These are phyloP conservation scores for Paramyrothecium roridum DNA, from an alignment of 2,329 filamentous ascomycete species.

Conservation along the genomic window DNA sequence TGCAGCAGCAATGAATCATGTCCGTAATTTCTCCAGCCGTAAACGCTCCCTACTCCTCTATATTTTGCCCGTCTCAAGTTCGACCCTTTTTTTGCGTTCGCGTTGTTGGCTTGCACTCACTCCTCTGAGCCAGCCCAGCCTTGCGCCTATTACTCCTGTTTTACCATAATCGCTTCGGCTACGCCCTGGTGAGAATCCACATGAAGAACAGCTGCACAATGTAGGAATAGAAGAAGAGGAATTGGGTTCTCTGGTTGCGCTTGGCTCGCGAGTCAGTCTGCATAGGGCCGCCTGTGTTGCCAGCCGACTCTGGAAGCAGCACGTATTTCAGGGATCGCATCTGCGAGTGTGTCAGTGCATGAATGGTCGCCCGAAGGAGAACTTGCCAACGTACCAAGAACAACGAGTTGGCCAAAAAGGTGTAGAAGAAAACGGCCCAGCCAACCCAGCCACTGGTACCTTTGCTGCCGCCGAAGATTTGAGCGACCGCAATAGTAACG, in stretches of 20 bases:
- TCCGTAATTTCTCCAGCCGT: not conserved
- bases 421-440: slow-evolving; percentile 88
- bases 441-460: slow-evolving; percentile 86
- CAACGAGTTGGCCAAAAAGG: slow-evolving; percentile 89
- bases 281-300: slow-evolving; percentile 62
- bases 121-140: not conserved
- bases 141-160: not conserved
- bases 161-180: not conserved
- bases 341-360: slow-evolving; percentile 39
- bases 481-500: slow-evolving; percentile 75
- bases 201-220: slow-evolving; percentile 92
- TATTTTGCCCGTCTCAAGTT: not conserved
- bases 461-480: slow-evolving; percentile 72
- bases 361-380: not conserved
- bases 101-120: not conserved
- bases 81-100: not conserved
- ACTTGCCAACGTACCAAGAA: slow-evolving; percentile 67
- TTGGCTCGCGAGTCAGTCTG: slow-evolving; percentile 76
- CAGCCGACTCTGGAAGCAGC: slow-evolving; percentile 77
- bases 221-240: slow-evolving; percentile 92
- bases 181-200: slow-evolving; percentile 64
- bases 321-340: slow-evolving; percentile 96
- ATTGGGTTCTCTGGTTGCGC: slow-evolving; percentile 83
- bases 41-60: not conserved
- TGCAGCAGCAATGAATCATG: not conserved